Conservation (phyloP, 331 rosid genomes). For the Ulmus americana region DNA sequence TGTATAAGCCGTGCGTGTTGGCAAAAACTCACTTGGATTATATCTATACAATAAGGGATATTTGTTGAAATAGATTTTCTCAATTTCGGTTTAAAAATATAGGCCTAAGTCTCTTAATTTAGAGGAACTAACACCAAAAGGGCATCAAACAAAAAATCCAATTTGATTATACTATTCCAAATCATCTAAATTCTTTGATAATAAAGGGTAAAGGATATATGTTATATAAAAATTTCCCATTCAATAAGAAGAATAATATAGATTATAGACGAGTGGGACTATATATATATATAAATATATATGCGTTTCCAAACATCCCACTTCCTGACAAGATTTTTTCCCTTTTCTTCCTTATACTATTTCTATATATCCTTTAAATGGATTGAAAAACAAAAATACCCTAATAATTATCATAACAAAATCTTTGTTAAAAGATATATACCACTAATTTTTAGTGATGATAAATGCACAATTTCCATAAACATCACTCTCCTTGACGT, state of each 20-base stretch:
- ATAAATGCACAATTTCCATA: slow-evolving; percentile 7
- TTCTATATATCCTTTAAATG: neutral
- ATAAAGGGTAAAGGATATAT: too few species aligned
- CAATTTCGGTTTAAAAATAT: too few species aligned
- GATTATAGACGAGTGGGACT: neutral
- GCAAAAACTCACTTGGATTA: too few species aligned
- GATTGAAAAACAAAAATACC: neutral
- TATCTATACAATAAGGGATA: too few species aligned
- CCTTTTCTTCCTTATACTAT: neutral
- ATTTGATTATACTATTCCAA: too few species aligned
- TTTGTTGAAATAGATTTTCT: too few species aligned
- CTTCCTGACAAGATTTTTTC: neutral
- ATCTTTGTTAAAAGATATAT: slow-evolving; percentile 35
- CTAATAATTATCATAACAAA: slow-evolving; percentile 21
- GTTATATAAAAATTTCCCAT: neutral
- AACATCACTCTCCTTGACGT: slow-evolving; percentile 32
- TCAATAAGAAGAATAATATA: neutral
- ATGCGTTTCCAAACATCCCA: slow-evolving; percentile 2
- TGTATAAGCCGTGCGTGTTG: too few species aligned
- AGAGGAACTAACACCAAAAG: too few species aligned
- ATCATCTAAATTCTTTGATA: too few species aligned
- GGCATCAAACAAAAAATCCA: too few species aligned
- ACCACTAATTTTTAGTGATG: neutral
- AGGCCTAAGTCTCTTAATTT: too few species aligned
- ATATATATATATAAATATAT: neutral